phyloP scores from a whole-genome alignment of 2,329 filamentous ascomycete genomes.

The Chalaropsis thielavioides region DNA sequence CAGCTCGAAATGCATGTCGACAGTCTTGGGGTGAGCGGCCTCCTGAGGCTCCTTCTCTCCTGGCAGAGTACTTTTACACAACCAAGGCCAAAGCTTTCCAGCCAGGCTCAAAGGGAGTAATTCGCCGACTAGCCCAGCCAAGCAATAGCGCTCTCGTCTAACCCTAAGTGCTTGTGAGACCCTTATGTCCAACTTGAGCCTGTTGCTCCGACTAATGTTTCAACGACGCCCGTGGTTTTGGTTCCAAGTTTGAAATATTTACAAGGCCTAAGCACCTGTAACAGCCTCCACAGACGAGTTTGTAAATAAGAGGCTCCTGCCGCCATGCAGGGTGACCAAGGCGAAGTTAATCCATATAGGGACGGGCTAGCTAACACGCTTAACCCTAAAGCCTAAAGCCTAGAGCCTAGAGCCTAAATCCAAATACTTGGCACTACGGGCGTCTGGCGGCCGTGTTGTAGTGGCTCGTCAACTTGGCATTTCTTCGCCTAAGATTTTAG shows the following conservation, averaged over 20 bases:
- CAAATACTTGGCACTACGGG: too few species aligned
- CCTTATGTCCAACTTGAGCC: not conserved
- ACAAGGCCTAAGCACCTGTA: not conserved
- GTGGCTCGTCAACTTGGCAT: not conserved
- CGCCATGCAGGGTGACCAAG: not conserved
- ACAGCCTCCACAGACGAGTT: too few species aligned
- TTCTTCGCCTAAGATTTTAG: not conserved
- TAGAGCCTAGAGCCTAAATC: not conserved
- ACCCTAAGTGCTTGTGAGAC: not conserved
- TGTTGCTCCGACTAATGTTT: not conserved
- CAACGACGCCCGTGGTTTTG: not conserved
- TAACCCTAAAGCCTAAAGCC: too few species aligned
- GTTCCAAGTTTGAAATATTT: not conserved
- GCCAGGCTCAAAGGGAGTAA: too few species aligned
- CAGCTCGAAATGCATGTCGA: not conserved
- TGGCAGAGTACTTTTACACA: too few species aligned
- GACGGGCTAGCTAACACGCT: not conserved
- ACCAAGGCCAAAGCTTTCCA: not conserved
- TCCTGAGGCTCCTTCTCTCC: too few species aligned
- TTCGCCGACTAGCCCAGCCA: too few species aligned
- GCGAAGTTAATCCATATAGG: not conserved
- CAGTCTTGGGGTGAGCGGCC: too few species aligned
- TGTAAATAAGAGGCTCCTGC: not conserved
- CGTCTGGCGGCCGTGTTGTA: too few species aligned
- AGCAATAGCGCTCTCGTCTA: not conserved